Evolutionary conservation across 2,329 filamentous ascomycete species (phyloP).

Genomic region (Periconia digitata): DNA sequence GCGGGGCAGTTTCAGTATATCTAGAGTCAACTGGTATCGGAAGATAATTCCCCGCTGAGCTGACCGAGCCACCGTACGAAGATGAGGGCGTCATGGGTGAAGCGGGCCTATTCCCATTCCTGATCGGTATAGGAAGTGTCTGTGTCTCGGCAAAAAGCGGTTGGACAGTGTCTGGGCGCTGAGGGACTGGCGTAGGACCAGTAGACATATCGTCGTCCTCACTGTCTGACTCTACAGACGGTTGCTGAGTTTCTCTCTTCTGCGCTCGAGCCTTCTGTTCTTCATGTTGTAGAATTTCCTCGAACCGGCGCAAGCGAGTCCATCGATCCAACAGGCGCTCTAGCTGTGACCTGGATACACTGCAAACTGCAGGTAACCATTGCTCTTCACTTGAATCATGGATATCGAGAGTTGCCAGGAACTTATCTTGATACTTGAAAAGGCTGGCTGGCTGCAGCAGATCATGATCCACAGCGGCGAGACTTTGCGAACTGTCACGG

Average conservation of each 20-base stretch:
- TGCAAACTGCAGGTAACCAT: conserved; percentile 27
- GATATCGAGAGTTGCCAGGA: conserved; percentile 26
- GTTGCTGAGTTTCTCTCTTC: conserved; percentile 31
- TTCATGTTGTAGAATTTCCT: conserved; percentile 26
- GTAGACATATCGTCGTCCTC: conserved; percentile 27
- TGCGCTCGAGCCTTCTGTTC: conserved; percentile 24
- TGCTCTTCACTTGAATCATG: conserved; percentile 20
- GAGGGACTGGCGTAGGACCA: conserved; percentile 11
- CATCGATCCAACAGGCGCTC: conserved; percentile 34
- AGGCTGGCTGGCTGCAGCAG: conserved; percentile 24
- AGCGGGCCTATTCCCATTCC: conserved; percentile 18
- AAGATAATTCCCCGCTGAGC: conserved; percentile 18
- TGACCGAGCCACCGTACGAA: conserved; percentile 24
- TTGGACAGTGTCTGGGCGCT: conserved; percentile 23
- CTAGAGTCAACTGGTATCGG: conserved; percentile 12
- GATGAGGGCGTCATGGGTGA: conserved; percentile 30
- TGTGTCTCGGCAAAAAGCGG: conserved; percentile 32
- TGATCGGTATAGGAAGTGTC: conserved; percentile 22
- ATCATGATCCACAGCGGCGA: conserved; percentile 12
- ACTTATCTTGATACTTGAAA: conserved; percentile 30
- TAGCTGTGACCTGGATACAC: conserved; percentile 22
- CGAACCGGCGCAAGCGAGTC: conserved; percentile 36
- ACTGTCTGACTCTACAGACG: conserved; percentile 38
- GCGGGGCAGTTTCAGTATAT: conserved; percentile 21
- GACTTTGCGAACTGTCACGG: conserved; percentile 30